Evolutionary conservation across 169 alveolate genomes (phyloP), one percentile per base, ranked within the genome.

Genomic region (Plasmodium yoelii): DNA sequence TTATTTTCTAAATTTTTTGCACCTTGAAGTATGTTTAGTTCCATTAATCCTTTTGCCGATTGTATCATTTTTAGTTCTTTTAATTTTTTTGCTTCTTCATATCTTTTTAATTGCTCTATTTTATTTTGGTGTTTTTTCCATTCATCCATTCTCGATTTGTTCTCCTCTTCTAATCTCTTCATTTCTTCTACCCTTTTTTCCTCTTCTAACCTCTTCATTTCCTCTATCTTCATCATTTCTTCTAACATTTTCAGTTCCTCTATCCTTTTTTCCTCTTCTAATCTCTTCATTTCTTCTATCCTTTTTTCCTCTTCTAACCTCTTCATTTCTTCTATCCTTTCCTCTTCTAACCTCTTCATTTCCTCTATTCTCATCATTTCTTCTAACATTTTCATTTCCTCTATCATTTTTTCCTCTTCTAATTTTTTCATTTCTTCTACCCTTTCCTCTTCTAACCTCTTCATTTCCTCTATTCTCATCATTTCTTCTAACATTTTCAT

Each of bases 51-150:
- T 22, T 73, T 60, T 18, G 44, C 26, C n/a, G 42, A 34, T 19
- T 51, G 56, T 39, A 18, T 18, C 55, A 18, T 59, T 65, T 49
- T 59, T 6, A n/a, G 12, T 28, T 73, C 87, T 42, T 60, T 51
- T 63, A 73, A 9, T 60, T 49, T 46, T 42, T 47, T 77, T 47
- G 57, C 28, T 46, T 77, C 88, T 63, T 26, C 88, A 42, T 46
- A 13, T 18, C 59, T 77, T 47, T 65, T 77, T 42, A 47, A 51
- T 9, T 63, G 70, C 19, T 24, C 88, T 15, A 7, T 51, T 59
- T 44, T 64, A 28, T 39, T 77, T 60, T 34, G 42, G 7, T 19
- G 28, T 46, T 19, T 28, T 34, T 44, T 56, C 59, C 22, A 53
- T 19, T 42, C 26, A 22, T 46, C 13, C 39, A 12, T 53, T 55